Base-by-base conservation (phyloP, 202 grass and related monocot species). In the Schoenoplectus tabernaemontani region DNA sequence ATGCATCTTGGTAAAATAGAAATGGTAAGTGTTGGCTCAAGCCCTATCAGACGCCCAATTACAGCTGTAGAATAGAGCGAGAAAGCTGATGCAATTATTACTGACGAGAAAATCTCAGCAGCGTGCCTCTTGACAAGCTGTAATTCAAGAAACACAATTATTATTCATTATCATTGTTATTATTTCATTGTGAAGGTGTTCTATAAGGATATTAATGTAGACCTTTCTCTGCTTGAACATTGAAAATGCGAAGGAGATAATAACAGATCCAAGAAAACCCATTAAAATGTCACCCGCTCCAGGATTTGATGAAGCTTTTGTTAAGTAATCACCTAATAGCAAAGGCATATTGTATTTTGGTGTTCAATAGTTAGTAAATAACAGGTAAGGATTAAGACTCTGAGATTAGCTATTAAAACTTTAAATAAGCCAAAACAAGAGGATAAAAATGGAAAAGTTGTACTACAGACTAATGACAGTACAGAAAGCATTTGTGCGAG, bases 211-310 rank as follows among this genome's bases (percentile, higher is more conserved):
- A 57, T 70, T 20, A 57, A 53, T 16, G 53, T 4, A 26, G 75
- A 92, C 91, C 91, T 93, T 90, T 83, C 94, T 90, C 85, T 95
- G 91, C 85, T 95, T 91, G 83, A 95, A 98, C 88, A 98, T 95
- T 30, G 96, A 89, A 91, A 98, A 98, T 10, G 96, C 88, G 58
- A 95, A 98, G 64, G 96, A 92, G 85, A 98, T 83, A 78, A 98
- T 95, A 79, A 95, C 96, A 34, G 96, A 92, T 30, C 96, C 96
- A 33, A 98, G 96, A 83, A 98, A 98, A 2, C 96, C 86, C 96
- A 98, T 95, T 4, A 98, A 90, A 28, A 98, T 69, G 19, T 98
- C 91, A 62, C 96, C 91, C 7, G 96, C 91, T 85, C 91, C 96
- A 73, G 91, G 91, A 88, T 98, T 92, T 23, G 96, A 95, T 64